Evolutionary conservation across 2,329 filamentous ascomycete genomes (phyloP).

Genomic region (Colletotrichum tamarilloi): DNA sequence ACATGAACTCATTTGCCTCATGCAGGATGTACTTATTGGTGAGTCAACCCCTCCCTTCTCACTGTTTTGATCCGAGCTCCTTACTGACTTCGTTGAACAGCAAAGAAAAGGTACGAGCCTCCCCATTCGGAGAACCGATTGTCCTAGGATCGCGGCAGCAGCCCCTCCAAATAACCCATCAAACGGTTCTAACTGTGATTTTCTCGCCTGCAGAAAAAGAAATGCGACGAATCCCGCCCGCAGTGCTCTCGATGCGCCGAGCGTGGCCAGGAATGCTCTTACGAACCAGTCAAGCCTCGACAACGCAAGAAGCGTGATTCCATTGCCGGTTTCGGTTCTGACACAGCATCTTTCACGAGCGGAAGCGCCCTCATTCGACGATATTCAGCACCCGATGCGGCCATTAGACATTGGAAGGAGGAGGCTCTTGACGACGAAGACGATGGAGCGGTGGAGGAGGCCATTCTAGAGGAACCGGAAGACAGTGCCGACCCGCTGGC

Average conservation of each 20-base stretch:
- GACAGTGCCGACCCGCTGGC: conserved; percentile 18
- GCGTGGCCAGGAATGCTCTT: conserved; percentile 59
- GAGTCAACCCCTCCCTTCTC: conserved; percentile 41
- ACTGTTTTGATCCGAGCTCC: background rate
- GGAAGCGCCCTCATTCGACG: conserved; percentile 18
- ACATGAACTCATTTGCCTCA: conserved; percentile 36
- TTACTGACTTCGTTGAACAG: conserved; percentile 44
- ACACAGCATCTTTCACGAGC: conserved; percentile 26
- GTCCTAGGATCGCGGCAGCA: background rate
- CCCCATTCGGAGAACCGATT: background rate
- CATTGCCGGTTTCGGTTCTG: conserved; percentile 26
- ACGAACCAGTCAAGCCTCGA: conserved; percentile 58
- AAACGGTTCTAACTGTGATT: background rate
- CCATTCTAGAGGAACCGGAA: conserved; percentile 24
- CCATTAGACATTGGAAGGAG: conserved; percentile 30
- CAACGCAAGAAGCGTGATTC: conserved; percentile 50
- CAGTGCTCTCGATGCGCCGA: conserved; percentile 63
- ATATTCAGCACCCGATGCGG: conserved; percentile 22
- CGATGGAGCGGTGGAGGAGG: conserved; percentile 18
- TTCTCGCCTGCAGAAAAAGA: conserved; percentile 60
- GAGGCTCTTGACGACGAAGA: conserved; percentile 24
- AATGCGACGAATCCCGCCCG: conserved; percentile 65
- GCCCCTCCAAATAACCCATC: background rate
- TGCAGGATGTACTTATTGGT: conserved; percentile 65
- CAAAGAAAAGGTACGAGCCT: conserved; percentile 63